phyloP scores from a whole-genome alignment of 768 basidiomycete genomes.

The Mycena epipterygia region DNA sequence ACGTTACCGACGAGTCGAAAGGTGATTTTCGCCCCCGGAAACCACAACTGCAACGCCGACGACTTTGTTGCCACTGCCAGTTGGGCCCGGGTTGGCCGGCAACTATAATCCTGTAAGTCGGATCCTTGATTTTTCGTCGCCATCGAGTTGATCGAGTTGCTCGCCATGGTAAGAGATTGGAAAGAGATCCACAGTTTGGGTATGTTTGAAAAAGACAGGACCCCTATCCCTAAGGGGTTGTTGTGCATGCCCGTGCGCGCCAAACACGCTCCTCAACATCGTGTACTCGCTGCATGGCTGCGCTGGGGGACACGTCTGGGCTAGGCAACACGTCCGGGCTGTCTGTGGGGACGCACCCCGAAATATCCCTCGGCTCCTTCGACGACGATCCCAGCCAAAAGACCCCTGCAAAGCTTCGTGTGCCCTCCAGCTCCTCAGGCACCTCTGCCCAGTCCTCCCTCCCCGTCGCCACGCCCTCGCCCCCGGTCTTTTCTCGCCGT shows the following conservation, averaged over 20 bases:
- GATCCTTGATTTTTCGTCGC: too few relatives aligned
- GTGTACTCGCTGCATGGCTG: background rate
- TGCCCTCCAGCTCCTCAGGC: conserved; percentile 34
- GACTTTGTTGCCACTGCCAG: too few relatives aligned
- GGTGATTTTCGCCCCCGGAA: too few relatives aligned
- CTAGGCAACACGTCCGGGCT: conserved; percentile 10
- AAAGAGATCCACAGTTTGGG: too few relatives aligned
- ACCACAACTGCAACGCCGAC: too few relatives aligned
- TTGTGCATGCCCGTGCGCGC: background rate
- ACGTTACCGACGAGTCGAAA: too few relatives aligned
- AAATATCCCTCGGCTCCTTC: conserved; percentile 35
- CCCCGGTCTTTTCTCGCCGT: conserved; percentile 32
- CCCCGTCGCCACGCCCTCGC: conserved; percentile 34
- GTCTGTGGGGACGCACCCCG: conserved; percentile 29
- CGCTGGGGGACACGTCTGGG: background rate
- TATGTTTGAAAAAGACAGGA: background rate
- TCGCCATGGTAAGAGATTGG: too few relatives aligned
- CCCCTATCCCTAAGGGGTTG: conserved; percentile 3
- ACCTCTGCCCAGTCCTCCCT: conserved; percentile 35
- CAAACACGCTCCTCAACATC: background rate
- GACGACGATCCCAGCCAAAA: conserved; percentile 31
- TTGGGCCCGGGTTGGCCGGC: too few relatives aligned
- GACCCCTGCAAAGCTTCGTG: conserved; percentile 36
- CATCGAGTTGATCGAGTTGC: too few relatives aligned
- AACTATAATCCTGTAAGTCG: too few relatives aligned